Percentiles rank a stretch among this genome's conserved stretches.
phyloP scores from a whole-genome alignment of 1,139 yeast genomes.

The Diutina scorzettiae region DNA sequence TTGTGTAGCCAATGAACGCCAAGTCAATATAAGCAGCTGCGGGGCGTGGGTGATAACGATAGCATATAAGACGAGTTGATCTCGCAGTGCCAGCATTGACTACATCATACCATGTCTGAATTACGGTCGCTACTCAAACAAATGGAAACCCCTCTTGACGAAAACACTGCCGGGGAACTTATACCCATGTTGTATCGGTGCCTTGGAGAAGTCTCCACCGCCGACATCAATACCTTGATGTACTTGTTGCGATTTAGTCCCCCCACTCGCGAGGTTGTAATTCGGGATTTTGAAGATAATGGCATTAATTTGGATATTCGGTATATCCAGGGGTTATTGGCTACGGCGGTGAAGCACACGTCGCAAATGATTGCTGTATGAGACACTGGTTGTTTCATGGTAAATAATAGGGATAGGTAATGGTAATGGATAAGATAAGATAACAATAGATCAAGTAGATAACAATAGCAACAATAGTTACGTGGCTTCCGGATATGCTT shows the following conservation, averaged over 20 bases:
- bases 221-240: conserved; percentile 2
- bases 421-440: neutral
- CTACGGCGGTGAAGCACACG: neutral
- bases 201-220: neutral
- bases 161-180: neutral
- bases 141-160: conserved; percentile 4
- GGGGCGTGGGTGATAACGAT: neutral
- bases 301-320: conserved; percentile 1
- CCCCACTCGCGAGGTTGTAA: conserved; percentile 4
- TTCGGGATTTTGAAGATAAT: conserved; percentile 1
- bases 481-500: too few species aligned
- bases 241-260: conserved; percentile 2
- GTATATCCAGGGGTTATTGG: neutral
- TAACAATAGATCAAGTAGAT: too few species aligned
- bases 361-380: too few species aligned
- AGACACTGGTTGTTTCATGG: too few species aligned
- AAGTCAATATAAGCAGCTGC: conserved; percentile 1
- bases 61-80: neutral
- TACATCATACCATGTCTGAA: neutral
- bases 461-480: too few species aligned
- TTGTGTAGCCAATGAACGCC: neutral
- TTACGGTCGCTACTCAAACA: neutral
- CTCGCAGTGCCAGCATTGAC: neutral
- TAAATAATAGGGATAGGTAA: neutral
- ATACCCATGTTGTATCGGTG: neutral